A percentile compares a stretch with the other conserved stretches of the same genome.
phyloP scores from a whole-genome alignment of 1,139 yeast genomes.

The Candida neerlandica region DNA sequence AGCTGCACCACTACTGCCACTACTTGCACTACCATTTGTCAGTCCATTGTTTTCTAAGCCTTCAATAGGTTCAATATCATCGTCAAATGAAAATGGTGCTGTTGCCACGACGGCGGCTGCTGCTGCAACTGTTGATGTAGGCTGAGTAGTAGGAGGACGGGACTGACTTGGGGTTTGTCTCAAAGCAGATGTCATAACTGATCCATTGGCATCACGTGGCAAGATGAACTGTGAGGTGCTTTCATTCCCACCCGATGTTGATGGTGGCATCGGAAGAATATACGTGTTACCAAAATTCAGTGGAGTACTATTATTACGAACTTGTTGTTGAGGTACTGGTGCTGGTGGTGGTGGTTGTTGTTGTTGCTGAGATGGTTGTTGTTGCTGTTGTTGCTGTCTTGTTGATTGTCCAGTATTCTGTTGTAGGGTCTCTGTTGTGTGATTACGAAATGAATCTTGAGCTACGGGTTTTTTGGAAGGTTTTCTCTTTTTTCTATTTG shows the following conservation, averaged over 20 bases:
- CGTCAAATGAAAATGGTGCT: slow-evolving; percentile 14
- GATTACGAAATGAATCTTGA: background rate
- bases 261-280: slow-evolving; percentile 23
- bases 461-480: background rate
- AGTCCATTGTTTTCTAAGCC: slow-evolving; percentile 9
- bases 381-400: slow-evolving; percentile 9
- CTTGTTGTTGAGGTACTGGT: slow-evolving; percentile 5
- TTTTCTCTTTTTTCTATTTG: slow-evolving; percentile 6
- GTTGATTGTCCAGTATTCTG: slow-evolving; percentile 3
- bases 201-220: slow-evolving; percentile 13
- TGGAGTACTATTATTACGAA: slow-evolving; percentile 5
- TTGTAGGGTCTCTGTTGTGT: slow-evolving; percentile 8
- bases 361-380: slow-evolving; percentile 8
- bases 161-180: slow-evolving; percentile 14
- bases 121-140: background rate
- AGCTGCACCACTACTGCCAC: too few relatives aligned
- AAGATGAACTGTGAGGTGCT: slow-evolving; percentile 16
- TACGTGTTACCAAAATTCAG: slow-evolving; percentile 13
- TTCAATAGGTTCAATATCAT: slow-evolving; percentile 16
- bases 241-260: slow-evolving; percentile 16
- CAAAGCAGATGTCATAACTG: slow-evolving; percentile 16
- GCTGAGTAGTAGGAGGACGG: slow-evolving; percentile 1
- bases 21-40: background rate
- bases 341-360: slow-evolving; percentile 6
- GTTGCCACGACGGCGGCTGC: slow-evolving; percentile 8